A percentile compares a stretch with the other conserved stretches of the same genome.
These are phyloP conservation scores for Cyclotella atomus DNA, from an alignment of 108 stramenopile genomes.

Conservation along the genomic window DNA sequence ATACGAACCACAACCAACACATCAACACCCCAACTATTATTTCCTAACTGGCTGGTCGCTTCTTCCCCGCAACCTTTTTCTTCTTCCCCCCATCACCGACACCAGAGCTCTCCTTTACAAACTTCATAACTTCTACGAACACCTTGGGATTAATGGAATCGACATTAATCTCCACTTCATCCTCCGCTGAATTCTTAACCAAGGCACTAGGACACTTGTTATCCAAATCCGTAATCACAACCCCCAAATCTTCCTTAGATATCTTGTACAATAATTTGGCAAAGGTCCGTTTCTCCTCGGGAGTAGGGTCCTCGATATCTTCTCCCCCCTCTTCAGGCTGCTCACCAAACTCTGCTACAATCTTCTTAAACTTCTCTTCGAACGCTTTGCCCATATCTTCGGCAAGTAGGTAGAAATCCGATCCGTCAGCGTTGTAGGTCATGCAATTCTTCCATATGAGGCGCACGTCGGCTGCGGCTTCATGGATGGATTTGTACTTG, in stretches of 20 bases:
- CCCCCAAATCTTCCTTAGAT: conserved; percentile 89
- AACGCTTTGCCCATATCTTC: conserved; percentile 73
- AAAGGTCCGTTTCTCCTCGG: conserved; percentile 88
- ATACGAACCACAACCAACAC: background rate
- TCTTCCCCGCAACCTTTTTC: conserved; percentile 40
- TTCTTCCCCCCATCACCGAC: conserved; percentile 53
- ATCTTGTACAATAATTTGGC: conserved; percentile 87
- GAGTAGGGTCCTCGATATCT: conserved; percentile 53
- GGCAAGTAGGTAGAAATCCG: conserved; percentile 73
- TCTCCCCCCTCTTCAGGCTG: background rate
- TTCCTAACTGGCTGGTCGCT: background rate
- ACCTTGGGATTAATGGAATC: conserved; percentile 82
- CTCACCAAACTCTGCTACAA: conserved; percentile 34
- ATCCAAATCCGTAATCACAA: conserved; percentile 89
- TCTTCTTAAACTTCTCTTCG: conserved; percentile 79
- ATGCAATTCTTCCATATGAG: conserved; percentile 95
- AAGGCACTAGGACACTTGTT: conserved; percentile 88
- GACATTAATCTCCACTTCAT: conserved; percentile 95
- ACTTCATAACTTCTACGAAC: conserved; percentile 80
- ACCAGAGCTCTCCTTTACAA: conserved; percentile 44
- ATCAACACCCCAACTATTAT: background rate
- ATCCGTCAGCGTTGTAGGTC: conserved; percentile 94
- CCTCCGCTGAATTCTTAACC: conserved; percentile 81
- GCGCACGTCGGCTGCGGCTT: conserved; percentile 91
- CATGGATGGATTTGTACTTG: conserved; percentile 77